Conservation (phyloP, 805 yeast genomes). For the Metschnikowia similis region DNA sequence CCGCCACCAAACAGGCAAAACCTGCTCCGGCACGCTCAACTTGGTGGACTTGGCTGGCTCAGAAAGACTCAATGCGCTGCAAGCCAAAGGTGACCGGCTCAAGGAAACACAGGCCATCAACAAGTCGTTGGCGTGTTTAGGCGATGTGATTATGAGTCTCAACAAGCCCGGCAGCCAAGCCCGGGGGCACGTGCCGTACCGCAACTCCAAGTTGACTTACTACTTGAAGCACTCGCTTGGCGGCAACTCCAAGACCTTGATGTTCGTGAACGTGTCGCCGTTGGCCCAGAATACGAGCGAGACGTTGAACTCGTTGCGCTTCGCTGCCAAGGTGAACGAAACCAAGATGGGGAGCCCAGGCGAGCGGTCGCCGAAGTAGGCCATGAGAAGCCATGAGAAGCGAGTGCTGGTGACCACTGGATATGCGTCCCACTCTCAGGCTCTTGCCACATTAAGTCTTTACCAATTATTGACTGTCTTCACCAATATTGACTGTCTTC, state of each 20-base stretch:
- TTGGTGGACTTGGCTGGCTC: constrained; percentile 93
- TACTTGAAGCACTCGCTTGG: constrained; percentile 77
- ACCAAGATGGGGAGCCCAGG: constrained; percentile 28
- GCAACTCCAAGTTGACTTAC: constrained; percentile 76
- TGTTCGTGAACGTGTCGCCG: constrained; percentile 90
- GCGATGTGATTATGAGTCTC: constrained; percentile 81
- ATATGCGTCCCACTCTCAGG: no score
- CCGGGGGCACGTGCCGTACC: constrained; percentile 53
- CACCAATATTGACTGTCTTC: no score
- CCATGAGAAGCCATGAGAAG: no score
- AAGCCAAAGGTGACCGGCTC: constrained; percentile 73
- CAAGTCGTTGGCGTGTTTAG: constrained; percentile 79
- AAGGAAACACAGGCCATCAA: constrained; percentile 88
- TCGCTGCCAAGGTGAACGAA: constrained; percentile 77
- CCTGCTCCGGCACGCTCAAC: constrained; percentile 49
- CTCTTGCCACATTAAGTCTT: no score
- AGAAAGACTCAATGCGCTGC: constrained; percentile 73
- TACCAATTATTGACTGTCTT: no score
- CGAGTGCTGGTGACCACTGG: no score
- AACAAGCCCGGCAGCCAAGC: constrained; percentile 35
- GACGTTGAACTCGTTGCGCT: constrained; percentile 78
- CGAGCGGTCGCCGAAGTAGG: neutral
- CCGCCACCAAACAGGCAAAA: constrained; percentile 40
- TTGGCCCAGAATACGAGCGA: constrained; percentile 59
- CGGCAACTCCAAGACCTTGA: constrained; percentile 83